A percentile compares a stretch with the other conserved stretches of the same genome.
Evolutionary conservation across 805 yeast genomes (phyloP).

Genomic region (Kluyveromyces nonfermentans): DNA sequence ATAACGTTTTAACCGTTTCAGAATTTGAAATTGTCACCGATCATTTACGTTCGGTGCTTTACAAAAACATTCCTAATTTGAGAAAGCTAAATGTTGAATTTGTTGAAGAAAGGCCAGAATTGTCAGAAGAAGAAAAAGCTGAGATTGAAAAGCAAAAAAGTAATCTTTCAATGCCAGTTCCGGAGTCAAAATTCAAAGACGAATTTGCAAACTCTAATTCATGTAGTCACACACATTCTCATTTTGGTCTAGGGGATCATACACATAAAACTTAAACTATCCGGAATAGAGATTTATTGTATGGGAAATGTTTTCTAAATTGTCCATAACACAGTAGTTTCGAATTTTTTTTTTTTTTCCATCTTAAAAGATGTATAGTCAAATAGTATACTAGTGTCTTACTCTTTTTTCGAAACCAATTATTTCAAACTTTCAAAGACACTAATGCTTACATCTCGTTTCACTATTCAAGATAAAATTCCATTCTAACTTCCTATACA

Average conservation of each 20-base stretch:
- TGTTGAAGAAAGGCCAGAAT: conserved; percentile 27
- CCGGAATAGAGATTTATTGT: conserved; percentile 2
- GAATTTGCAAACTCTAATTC: conserved; percentile 5
- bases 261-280: conserved; percentile 14
- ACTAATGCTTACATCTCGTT: too few relatives aligned
- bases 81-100: conserved; percentile 36
- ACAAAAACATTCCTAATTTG: conserved; percentile 33
- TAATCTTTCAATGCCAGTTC: conserved; percentile 3
- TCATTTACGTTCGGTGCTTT: conserved; percentile 29
- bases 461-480: neutral
- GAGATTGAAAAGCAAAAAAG: conserved; percentile 8
- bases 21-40: conserved; percentile 36
- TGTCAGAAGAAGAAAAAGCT: conserved; percentile 15
- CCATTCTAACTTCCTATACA: neutral
- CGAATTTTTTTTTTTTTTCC: neutral
- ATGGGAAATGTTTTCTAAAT: neutral
- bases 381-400: too few relatives aligned
- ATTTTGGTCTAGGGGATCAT: conserved; percentile 12
- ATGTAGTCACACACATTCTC: conserved; percentile 18
- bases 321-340: neutral
- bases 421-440: too few relatives aligned
- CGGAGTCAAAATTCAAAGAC: conserved; percentile 3
- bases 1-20: conserved; percentile 31
- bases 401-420: too few relatives aligned
- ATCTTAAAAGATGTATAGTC: too few relatives aligned